A percentile compares a stretch with the other conserved stretches of the same genome.
phyloP scores from a whole-genome alignment of 257 asterid species.

The Solanum tarapatanum region DNA sequence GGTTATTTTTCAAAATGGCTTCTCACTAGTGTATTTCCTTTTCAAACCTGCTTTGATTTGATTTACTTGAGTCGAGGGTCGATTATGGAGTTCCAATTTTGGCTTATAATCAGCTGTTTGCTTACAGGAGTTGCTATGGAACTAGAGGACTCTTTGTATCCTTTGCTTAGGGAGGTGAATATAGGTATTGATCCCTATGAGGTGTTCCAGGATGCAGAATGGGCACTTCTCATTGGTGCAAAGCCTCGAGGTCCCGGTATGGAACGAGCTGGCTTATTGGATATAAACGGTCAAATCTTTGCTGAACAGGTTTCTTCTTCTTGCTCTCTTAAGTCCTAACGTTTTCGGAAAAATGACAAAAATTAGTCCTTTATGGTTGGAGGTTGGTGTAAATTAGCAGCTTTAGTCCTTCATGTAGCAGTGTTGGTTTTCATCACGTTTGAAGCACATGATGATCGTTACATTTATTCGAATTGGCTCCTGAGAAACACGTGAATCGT shows the following conservation, averaged over 20 bases:
- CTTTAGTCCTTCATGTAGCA: background rate
- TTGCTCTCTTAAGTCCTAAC: background rate
- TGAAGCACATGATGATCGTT: background rate
- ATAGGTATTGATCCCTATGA: conserved; percentile 89
- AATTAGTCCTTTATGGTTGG: background rate
- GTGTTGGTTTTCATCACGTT: background rate
- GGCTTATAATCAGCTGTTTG: background rate
- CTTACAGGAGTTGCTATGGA: conserved; percentile 95
- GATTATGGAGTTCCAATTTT: no score
- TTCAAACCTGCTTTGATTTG: background rate
- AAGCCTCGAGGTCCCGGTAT: conserved; percentile 99
- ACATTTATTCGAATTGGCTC: background rate
- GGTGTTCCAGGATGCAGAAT: conserved; percentile 86
- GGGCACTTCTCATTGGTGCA: conserved; percentile 99
- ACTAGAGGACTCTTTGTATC: conserved; percentile 91
- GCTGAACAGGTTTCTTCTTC: conserved; percentile 57
- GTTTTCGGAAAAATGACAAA: background rate
- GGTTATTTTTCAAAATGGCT: background rate
- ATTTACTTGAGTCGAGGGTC: background rate
- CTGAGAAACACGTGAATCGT: background rate
- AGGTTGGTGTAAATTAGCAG: background rate
- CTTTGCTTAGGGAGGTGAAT: conserved; percentile 88
- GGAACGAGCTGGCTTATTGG: conserved; percentile 85
- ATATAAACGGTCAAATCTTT: conserved; percentile 84
- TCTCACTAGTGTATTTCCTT: no score